Evolutionary conservation across 768 basidiomycete species (phyloP), one percentile per base, ranked within the genome.

Genomic region (Termitomyces sp.): DNA sequence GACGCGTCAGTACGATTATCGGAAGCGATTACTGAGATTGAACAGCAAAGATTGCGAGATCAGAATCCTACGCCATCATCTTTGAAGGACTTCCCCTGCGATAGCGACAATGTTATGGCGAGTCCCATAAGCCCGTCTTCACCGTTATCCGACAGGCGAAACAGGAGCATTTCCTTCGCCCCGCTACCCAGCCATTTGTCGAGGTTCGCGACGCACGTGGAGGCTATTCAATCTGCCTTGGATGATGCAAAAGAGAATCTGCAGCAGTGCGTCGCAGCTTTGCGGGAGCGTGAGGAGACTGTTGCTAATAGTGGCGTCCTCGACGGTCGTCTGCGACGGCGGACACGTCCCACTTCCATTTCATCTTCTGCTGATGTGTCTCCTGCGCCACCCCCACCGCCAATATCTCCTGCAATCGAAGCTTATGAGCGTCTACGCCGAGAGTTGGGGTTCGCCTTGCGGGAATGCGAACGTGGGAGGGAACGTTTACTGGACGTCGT

Each of bases 391-490:
- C 83, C 87, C 2, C 63, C 41, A 9, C 28, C 30, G 0, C 43
- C 55, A 33, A 67, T 79, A 18, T 74, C 79, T 55, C 78, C 79
- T 1, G 84, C 88, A 1, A 63, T 93, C 33, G 81, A 80, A 53
- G 85, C 88, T 6, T 93, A 91, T 68, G 92, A 93, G 57, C 76
- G 86, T 0, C 76, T 93, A 16, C 80, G 91, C 12, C 80, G 84
- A 5, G 89, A 93, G 65, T 79, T 94, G 8, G 92, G 91, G 8
- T 71, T 88, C 26, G 91, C 90, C 1, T 72, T 93, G 33, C 75
- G 91, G 7, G 92, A 93, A 66, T 93, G 90, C 67, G 91, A 93
- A 70, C 82, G 91, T 8, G 91, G 91, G 0, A 76, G 88, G 18
- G 86, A 84, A 43, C 79, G 81, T 18, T 74, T 93, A 35, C 63